Conservation (phyloP, 2,329 filamentous ascomycete genomes). For the Microcyclospora tardicrescens region DNA sequence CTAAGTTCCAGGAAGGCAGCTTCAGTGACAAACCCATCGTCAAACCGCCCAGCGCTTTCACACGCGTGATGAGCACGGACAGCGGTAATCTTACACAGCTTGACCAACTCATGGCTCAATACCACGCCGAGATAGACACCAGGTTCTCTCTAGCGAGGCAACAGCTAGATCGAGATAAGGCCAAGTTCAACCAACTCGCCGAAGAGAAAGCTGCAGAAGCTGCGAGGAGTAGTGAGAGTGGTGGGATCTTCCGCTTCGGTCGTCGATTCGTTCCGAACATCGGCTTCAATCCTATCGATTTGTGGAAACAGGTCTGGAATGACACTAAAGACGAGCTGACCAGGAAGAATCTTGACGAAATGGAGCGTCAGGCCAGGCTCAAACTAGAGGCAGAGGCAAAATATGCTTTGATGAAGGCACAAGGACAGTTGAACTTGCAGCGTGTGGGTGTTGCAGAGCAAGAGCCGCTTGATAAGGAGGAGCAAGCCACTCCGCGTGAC, state of each 20-base stretch:
- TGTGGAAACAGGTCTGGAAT: conserved; percentile 36
- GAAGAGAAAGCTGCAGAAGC: conserved; percentile 7
- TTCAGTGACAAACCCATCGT: conserved; percentile 72
- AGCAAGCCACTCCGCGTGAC: conserved; percentile 13
- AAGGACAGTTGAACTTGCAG: conserved; percentile 32
- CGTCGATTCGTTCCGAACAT: conserved; percentile 37
- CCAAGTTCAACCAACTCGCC: conserved; percentile 9
- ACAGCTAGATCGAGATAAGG: conserved; percentile 11
- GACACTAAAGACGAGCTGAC: conserved; percentile 30
- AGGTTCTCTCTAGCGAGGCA: conserved; percentile 6
- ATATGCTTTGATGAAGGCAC: conserved; percentile 42
- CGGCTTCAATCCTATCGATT: conserved; percentile 39
- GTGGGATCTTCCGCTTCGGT: conserved; percentile 43
- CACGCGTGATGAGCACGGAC: conserved; percentile 29
- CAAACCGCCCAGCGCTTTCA: conserved; percentile 55
- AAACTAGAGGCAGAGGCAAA: conserved; percentile 36
- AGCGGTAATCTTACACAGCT: conserved; percentile 20
- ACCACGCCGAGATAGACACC: conserved; percentile 16
- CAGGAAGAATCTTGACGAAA: conserved; percentile 26
- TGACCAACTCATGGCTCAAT: conserved; percentile 28
- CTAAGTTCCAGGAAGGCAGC: conserved; percentile 61
- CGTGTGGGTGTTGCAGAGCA: conserved; percentile 3
- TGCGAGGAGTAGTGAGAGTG: conserved; percentile 21
- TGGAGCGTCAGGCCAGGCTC: conserved; percentile 26
- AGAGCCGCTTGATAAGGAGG: background rate